Base-by-base conservation (phyloP, 495 filamentous ascomycete species). In the Oidiodendron maius region DNA sequence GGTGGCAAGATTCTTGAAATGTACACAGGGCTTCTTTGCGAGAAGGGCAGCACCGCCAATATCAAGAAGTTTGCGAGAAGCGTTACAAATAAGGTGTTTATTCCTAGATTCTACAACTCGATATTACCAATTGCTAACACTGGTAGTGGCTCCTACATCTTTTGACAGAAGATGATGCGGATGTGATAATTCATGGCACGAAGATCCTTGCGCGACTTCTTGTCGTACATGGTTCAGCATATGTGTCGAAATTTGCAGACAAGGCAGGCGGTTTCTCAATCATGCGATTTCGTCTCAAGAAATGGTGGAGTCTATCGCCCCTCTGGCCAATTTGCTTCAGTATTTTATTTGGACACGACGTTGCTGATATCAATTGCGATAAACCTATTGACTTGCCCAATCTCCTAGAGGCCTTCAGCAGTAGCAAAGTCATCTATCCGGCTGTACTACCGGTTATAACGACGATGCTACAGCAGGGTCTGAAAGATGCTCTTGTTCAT, bases 311-410 rank as follows among this genome's bases (percentile, higher is more conserved):
- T 61, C 72, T 93, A 12, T 78, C 88, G 8, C 75, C 80, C 6
- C 62, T 96, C 23, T 98, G 94, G 94, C 81, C 84, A 5, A 82
- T 93, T 28, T 89, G 87, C 59, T 91, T 98, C 66, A 80, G 87
- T 40, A 84, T 96, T 39, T 68, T 98, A 9, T 94, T 98, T 62
- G 89, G 86, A 13, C 71, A 76, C 41, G 89, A 95, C 60, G 76
- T 93, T 51, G 82, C 81, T 30, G 72, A 80, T 28, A 74, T 95
- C 54, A 75, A 90, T 57, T 78, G 87, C 56, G 79, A 85, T 47
- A 75, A 75, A 52, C 72, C 82, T 4, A 84, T 95, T 58, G 83
- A 89, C 50, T 72, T 84, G 16, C 84, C 78, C 60, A 81, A 71
- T 38, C 74, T 97, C 2, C 58, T 88, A 10, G 82, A 89, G 38